Evolutionary conservation across 257 asterid genomes (phyloP), one percentile per base, ranked within the genome.

Genomic region (Coffea eugenioides): DNA sequence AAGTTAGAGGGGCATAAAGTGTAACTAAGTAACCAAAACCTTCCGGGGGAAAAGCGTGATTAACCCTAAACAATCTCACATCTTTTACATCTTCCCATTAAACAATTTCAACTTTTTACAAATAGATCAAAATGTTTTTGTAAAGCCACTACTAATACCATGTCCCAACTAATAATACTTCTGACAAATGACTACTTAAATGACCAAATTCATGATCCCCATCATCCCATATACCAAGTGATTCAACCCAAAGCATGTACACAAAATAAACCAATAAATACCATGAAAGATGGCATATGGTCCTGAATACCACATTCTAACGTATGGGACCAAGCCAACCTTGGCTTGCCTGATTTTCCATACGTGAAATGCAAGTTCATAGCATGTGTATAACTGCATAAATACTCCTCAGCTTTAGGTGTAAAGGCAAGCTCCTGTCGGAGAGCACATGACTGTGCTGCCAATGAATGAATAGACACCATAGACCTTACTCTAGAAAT

Each of bases 361-460:
- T 51, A 70, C 73, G 62, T 69, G 71, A 76, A 61, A 11, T 8
- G 25, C 48, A 79, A 65, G 62, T 10, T 73, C 41, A 6, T 6
- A 11, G 34, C 74, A 73, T 67, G 43, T 16, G 31, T 48, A 31
- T 20, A 59, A 46, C 59, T 31, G 5, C 72, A 77, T 48, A 20
- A 12, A 14, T 66, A 39, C 43, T 66, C 1, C 21, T 39, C 68
- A 23, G 1, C 73, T 77, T 65, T 77, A 45, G 51, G 21, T 49
- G 65, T 31, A 52, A 78, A 48, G 46, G 59, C 15, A 41, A 52
- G 11, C 39, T 51, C 69, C 67, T 52, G 81, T 78, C 75, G 81
- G 81, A 51, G 12, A 34, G 81, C 81, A 78, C 81, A 68, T 52
- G 81, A 78, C 57, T 51, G 10, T 77, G 67, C 74, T 77, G 67